phyloP scores from a whole-genome alignment of 139 green algal species.

The Picochlorum sp. region DNA sequence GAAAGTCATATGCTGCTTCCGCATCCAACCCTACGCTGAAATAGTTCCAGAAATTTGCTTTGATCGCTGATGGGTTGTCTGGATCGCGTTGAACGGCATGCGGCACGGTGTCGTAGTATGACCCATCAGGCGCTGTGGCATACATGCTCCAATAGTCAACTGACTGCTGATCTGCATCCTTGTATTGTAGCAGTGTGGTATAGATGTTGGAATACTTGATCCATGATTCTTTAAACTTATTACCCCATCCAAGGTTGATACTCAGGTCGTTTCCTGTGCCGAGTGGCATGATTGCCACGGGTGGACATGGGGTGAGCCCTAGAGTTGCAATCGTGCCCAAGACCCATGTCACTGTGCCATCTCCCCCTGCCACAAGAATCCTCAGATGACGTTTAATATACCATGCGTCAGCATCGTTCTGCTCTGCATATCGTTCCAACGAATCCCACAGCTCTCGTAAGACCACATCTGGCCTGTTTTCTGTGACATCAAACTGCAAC shows the following conservation, averaged over 20 bases:
- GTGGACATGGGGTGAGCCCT: conserved; percentile 45
- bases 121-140: conserved; percentile 12
- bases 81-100: conserved; percentile 23
- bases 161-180: conserved; percentile 18
- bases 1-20: conserved; percentile 68
- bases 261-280: conserved; percentile 77
- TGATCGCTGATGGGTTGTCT: neutral
- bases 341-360: conserved; percentile 63
- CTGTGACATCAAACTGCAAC: conserved; percentile 67
- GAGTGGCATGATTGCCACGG: conserved; percentile 75
- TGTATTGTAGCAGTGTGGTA: conserved; percentile 52
- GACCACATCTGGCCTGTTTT: conserved; percentile 56
- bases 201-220: conserved; percentile 44
- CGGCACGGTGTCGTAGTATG: conserved; percentile 34
- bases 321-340: conserved; percentile 64
- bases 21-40: conserved; percentile 72
- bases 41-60: conserved; percentile 77
- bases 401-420: conserved; percentile 34
- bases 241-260: conserved; percentile 68
- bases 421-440: conserved; percentile 28
- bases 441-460: conserved; percentile 62
- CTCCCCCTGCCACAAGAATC: conserved; percentile 70
- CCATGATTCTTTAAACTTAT: conserved; percentile 51
- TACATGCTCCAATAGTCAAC: conserved; percentile 38
- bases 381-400: conserved; percentile 45